Base-by-base conservation (phyloP, 108 stramenopile species). In the Cyclostephanos invisitatus region DNA sequence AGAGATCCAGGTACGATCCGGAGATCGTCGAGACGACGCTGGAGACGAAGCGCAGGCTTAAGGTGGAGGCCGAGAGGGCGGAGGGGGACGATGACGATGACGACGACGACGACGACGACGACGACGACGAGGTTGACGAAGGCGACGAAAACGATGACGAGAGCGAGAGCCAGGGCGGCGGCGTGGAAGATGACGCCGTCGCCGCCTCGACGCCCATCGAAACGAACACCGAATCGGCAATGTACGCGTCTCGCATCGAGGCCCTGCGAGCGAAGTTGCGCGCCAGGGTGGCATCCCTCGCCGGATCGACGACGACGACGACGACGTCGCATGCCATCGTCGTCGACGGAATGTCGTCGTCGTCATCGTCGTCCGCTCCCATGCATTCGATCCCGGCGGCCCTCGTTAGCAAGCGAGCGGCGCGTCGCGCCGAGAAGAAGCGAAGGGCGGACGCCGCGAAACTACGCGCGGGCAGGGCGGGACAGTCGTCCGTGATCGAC, bases 381-480 rank as follows among this genome's bases (percentile, higher is more conserved):
- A n/a, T n/a, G n/a, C n/a, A n/a, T n/a, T n/a, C n/a, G n/a, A n/a
- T n/a, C n/a, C 40, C 70, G 55, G 63, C 74, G 29, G 67, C 62
- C 32, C 70, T 59, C 62, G 86, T 95, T 36, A 90, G 89, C 69
- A 95, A 95, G 74, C 88, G 94, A 35, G 94, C 94, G 8, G 91
- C 91, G 21, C 87, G 94, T 21, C 80, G 93, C 5, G 89, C 87
- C 36, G 90, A 91, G 70, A 94, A 91, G 75, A 77, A 72, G 56
- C 78, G 82, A 42, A 81, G 93, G 3, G 66, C 87, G 65, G 89
- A 93, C 70, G 90, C 88, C 54, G 91, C 91, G 40, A 72, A 57
- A 32, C 72, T 72, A 57, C 57, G 68, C 57, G 86, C 86, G 44
- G 84, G 86, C 47, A 81, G 78, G 68, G 72, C 72, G 56, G 65